phyloP scores from a whole-genome alignment of 2,329 filamentous ascomycete species.

The Myriosclerotinia curreyana region DNA sequence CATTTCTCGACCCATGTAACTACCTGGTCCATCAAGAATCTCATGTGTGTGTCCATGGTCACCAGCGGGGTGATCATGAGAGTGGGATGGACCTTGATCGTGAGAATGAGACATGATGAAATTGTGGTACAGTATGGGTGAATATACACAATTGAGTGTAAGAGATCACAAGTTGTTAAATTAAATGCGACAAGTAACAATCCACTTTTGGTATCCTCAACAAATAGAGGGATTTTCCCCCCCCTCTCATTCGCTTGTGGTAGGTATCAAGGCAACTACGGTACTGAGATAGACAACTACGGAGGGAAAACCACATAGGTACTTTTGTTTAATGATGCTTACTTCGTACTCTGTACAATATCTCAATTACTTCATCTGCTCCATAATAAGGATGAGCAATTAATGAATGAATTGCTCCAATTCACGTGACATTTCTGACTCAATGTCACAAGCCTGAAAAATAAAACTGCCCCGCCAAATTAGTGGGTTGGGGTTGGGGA shows the following conservation, averaged over 20 bases:
- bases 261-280: too few species aligned
- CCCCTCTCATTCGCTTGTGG: conserved; percentile 10
- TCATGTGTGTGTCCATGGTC: conserved; percentile 96
- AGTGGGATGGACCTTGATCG: conserved; percentile 50
- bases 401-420: not conserved
- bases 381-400: not conserved
- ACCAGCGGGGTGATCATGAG: conserved; percentile 49
- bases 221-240: not conserved
- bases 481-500: too few species aligned
- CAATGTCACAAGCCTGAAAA: not conserved
- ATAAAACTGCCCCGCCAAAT: conserved; percentile 17
- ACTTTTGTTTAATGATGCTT: too few species aligned
- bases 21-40: conserved; percentile 89
- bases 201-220: not conserved
- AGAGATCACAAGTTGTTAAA: not conserved
- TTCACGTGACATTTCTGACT: conserved; percentile 16
- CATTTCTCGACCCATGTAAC: conserved; percentile 86
- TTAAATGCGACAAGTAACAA: not conserved
- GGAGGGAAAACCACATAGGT: too few species aligned
- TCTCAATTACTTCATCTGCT: too few species aligned
- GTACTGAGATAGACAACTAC: too few species aligned
- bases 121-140: not conserved
- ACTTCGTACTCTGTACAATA: too few species aligned
- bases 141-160: not conserved
- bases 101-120: conserved; percentile 32